Evolutionary conservation across 805 yeast genomes (phyloP), one percentile per base, ranked within the genome.

Genomic region (Barnettozyma pratensis): DNA sequence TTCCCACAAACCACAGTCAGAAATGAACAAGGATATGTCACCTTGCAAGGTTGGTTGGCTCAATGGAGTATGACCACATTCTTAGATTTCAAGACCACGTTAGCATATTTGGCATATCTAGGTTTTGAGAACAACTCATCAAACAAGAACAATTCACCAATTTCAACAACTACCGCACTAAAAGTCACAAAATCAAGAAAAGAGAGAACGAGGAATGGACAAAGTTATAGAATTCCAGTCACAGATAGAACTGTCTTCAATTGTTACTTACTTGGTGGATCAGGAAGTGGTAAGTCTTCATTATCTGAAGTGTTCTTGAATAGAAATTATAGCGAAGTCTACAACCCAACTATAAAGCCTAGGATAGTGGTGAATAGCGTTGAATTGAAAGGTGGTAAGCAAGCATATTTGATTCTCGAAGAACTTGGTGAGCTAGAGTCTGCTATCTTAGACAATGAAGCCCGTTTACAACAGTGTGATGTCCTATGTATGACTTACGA

Each of bases 51-150:
- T 3, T 94, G 99, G 99, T 69, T 94, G 37, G 99, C 99, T 0
- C 98, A 92, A 60, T 94, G 99, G 99, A 85, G 92, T 57, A 86
- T 94, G 87, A 89, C 97, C 0, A 92, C 98, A 0, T 90, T 81
- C 56, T 69, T 94, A 31, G 96, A 91, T 58, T 81, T 86, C 61
- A 81, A 77, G 56, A 84, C 89, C 1, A 90, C 98, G 0, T 74
- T 94, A 44, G 95, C 89, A 44, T 94, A 92, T 59, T 68, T 94
- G 52, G 96, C 95, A 0, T 88, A 87, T 68, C 74, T 94, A 48
- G 99, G 99, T 0, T 92, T 85, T 61, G 96, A 87, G 52, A 77
- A 72, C 48, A 8, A 47, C 1, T 40, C 55, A 26, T 25, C 40
- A 25, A 47, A 39, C 37, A 52, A 50, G 42, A 58, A 52, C 32